Conservation (phyloP, 495 filamentous ascomycete species). For the Trypethelium eluteriae region DNA sequence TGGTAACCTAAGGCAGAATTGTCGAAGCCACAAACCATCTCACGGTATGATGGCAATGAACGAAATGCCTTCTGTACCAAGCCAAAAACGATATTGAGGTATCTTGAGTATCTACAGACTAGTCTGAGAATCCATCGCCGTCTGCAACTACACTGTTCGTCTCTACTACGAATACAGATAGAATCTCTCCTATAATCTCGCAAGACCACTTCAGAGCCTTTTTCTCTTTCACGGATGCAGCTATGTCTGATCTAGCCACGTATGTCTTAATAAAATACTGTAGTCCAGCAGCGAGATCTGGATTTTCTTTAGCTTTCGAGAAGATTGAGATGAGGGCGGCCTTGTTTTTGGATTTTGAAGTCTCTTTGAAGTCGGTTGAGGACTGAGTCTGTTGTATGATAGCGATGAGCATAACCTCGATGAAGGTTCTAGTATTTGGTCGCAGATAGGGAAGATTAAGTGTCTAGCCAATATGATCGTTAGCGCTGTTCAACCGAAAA, state of each 20-base stretch:
- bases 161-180: slow-evolving; percentile 16
- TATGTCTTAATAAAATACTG: slow-evolving; percentile 68
- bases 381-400: slow-evolving; percentile 56
- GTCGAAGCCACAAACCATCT: no score
- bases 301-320: slow-evolving; percentile 48
- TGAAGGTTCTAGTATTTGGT: slow-evolving; percentile 63
- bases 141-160: neutral
- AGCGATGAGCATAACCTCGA: slow-evolving; percentile 72
- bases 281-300: slow-evolving; percentile 59
- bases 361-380: slow-evolving; percentile 23
- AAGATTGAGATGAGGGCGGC: slow-evolving; percentile 59
- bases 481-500: slow-evolving; percentile 13
- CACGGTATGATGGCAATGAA: no score
- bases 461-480: slow-evolving; percentile 32
- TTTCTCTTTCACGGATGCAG: slow-evolving; percentile 51
- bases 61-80: no score
- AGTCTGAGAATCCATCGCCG: neutral
- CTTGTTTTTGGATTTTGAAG: slow-evolving; percentile 36
- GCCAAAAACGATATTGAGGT: neutral
- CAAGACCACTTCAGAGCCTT: slow-evolving; percentile 64
- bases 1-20: no score
- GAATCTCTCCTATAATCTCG: slow-evolving; percentile 50
- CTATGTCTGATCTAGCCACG: slow-evolving; percentile 68
- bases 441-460: slow-evolving; percentile 75
- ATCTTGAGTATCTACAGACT: slow-evolving; percentile 37